A percentile compares a stretch with the other conserved stretches of the same genome.
Evolutionary conservation across 2,329 filamentous ascomycete species (phyloP).

Genomic region (Epichloe bromicola): DNA sequence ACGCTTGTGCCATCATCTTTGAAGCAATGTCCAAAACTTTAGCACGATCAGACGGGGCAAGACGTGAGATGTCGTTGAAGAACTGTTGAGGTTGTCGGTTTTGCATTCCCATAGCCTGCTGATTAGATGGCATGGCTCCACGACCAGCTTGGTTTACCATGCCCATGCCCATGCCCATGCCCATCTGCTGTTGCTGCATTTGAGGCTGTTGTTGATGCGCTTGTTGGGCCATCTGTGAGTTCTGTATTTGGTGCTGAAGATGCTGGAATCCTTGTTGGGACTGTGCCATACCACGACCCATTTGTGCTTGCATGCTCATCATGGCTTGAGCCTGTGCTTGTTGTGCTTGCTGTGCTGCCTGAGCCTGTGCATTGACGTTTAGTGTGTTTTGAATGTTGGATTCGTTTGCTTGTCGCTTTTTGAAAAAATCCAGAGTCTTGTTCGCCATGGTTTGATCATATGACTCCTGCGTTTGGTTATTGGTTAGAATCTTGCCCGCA

Average conservation of each 20-base stretch:
- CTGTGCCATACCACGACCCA: slow-evolving; percentile 38
- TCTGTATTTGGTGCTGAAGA: slow-evolving; percentile 46
- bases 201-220: slow-evolving; percentile 13
- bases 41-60: slow-evolving; percentile 30
- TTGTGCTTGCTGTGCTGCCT: slow-evolving; percentile 17
- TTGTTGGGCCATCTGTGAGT: slow-evolving; percentile 34
- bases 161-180: slow-evolving; percentile 28
- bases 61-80: slow-evolving; percentile 22
- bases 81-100: slow-evolving; percentile 17
- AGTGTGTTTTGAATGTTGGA: slow-evolving; percentile 36
- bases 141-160: slow-evolving; percentile 25
- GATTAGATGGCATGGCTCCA: slow-evolving; percentile 27
- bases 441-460: slow-evolving; percentile 36
- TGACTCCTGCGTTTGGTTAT: slow-evolving; percentile 23
- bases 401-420: slow-evolving; percentile 37
- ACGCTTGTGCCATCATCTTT: slow-evolving; percentile 24
- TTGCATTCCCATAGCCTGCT: slow-evolving; percentile 27
- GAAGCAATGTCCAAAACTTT: slow-evolving; percentile 33
- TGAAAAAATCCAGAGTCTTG: slow-evolving; percentile 36
- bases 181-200: slow-evolving; percentile 17
- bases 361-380: slow-evolving; percentile 29
- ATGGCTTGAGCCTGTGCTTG: slow-evolving; percentile 30
- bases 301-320: slow-evolving; percentile 40
- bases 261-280: slow-evolving; percentile 42
- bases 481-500: slow-evolving; percentile 5